Evolutionary conservation across 495 filamentous ascomycete genomes (phyloP), one percentile per base, ranked within the genome.

Genomic region (Friedmanniomyces endolithicus): DNA sequence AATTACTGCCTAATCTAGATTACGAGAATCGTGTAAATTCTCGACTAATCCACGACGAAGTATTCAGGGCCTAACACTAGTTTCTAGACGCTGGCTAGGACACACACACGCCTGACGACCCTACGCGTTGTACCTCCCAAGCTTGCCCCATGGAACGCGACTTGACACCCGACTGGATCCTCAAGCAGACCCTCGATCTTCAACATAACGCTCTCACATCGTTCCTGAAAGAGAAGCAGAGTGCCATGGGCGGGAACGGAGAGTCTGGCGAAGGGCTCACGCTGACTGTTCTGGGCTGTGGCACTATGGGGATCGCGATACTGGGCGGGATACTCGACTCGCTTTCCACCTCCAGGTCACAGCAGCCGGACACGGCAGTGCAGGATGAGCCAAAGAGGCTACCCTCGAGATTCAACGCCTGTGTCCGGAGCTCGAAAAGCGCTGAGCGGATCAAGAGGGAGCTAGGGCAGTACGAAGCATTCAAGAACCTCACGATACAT

Each of bases 251-350:
- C 2, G n/a, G 34, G 8, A 16, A 57, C 22, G 40, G 47, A n/a
- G n/a, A n/a, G n/a, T n/a, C n/a, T 6, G 35, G 52, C 54, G 40
- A 53, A 14, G 71, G 68, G 16, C 63, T 85, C 59, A 86, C 81
- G 52, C 72, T 88, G 65, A 78, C 84, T 31, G 76, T 88, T 50
- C 70, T 88, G 23, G 85, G 85, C 59, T 86, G 82, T 68, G 85
- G 87, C 50, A 90, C 86, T 20, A 82, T 94, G 78, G 88, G 87
- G 45, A 84, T 86, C 43, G 85, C 87, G 34, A 88, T 94, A 60
- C 78, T 92, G 47, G 85, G 81, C 6, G 87, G 87, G 45, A 86
- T 94, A 60, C 34, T 63, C 12, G 57, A 63, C 43, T 83, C 85
- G 16, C 72, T 90, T 33, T 62, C 71, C 40, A 70, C 75, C 37